Evolutionary conservation across 352 stramenopile species (phyloP).

Genomic region (Phytophthora brassicae): DNA sequence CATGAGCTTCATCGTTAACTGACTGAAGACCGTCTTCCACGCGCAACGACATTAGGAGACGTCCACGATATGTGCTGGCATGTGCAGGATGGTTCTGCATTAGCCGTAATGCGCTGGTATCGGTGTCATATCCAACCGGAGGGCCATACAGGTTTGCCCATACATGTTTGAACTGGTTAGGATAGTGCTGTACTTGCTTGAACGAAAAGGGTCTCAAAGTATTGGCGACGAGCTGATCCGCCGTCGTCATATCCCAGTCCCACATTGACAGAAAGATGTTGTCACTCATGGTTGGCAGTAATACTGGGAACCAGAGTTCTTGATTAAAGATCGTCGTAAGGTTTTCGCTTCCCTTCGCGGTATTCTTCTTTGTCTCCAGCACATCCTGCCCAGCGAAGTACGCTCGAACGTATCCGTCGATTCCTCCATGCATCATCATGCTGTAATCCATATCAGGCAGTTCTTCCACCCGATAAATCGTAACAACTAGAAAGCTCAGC

Average conservation of each 20-base stretch:
- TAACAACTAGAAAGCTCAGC: slow-evolving; percentile 78
- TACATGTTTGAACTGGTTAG: slow-evolving; percentile 50
- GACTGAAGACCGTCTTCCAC: slow-evolving; percentile 71
- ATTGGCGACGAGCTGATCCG: slow-evolving; percentile 75
- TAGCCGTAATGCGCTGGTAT: slow-evolving; percentile 29
- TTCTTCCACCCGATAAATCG: slow-evolving; percentile 74
- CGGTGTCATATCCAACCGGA: slow-evolving; percentile 57
- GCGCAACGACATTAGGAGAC: slow-evolving; percentile 65
- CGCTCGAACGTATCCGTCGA: slow-evolving; percentile 82
- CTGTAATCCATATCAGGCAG: slow-evolving; percentile 86
- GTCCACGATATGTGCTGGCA: slow-evolving; percentile 80
- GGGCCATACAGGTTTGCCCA: slow-evolving; percentile 88
- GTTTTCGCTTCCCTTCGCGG: slow-evolving; percentile 58
- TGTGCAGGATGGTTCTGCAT: slow-evolving; percentile 69
- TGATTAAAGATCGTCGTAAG: slow-evolving; percentile 61
- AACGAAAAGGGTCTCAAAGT: slow-evolving; percentile 71
- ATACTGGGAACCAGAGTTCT: slow-evolving; percentile 87
- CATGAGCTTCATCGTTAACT: slow-evolving; percentile 66
- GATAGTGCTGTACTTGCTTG: slow-evolving; percentile 63
- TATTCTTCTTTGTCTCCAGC: slow-evolving; percentile 70
- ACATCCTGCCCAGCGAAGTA: slow-evolving; percentile 75
- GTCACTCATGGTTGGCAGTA: slow-evolving; percentile 82
- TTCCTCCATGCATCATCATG: slow-evolving; percentile 59
- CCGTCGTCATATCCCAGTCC: slow-evolving; percentile 71
- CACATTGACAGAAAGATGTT: slow-evolving; percentile 84